Evolutionary conservation across 2,329 filamentous ascomycete species (phyloP).

Genomic region (Rhynchosporium agropyri): DNA sequence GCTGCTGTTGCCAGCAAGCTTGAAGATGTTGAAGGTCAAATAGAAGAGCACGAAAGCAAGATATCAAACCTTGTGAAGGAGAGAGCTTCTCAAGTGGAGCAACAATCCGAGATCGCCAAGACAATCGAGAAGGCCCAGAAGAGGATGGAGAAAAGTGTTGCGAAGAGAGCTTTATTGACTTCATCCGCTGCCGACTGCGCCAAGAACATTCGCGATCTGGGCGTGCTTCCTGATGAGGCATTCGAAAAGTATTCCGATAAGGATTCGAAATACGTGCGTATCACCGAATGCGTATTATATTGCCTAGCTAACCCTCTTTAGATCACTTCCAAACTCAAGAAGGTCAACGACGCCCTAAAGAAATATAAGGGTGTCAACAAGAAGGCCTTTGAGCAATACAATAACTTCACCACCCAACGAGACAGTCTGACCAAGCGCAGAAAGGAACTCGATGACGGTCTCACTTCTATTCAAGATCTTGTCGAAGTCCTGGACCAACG

Average conservation of each 20-base stretch:
- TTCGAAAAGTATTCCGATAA: conserved; percentile 88
- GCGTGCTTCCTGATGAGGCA: conserved; percentile 90
- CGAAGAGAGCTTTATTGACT: conserved; percentile 79
- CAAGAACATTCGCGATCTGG: conserved; percentile 88
- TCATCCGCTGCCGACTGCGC: conserved; percentile 78
- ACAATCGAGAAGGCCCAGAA: conserved; percentile 86
- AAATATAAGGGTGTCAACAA: conserved; percentile 99
- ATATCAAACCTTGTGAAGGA: conserved; percentile 46
- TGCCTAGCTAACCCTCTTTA: conserved; percentile 22
- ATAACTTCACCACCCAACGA: conserved; percentile 91
- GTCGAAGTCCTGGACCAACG: conserved; percentile 90
- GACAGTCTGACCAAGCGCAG: conserved; percentile 83
- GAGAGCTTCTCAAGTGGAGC: conserved; percentile 66
- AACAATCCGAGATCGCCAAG: conserved; percentile 73
- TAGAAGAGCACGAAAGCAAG: conserved; percentile 56
- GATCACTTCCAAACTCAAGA: conserved; percentile 66
- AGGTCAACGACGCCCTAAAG: conserved; percentile 89
- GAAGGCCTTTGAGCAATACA: conserved; percentile 99
- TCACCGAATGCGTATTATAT: neutral
- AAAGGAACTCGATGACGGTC: conserved; percentile 83
- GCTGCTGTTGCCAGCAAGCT: conserved; percentile 69
- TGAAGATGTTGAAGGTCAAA: conserved; percentile 71
- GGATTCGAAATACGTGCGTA: conserved; percentile 72
- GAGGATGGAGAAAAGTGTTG: conserved; percentile 87
- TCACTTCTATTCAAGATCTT: conserved; percentile 86